Base-by-base conservation (phyloP, 306 rosid genomes). In the Aeschynomene evenia region DNA sequence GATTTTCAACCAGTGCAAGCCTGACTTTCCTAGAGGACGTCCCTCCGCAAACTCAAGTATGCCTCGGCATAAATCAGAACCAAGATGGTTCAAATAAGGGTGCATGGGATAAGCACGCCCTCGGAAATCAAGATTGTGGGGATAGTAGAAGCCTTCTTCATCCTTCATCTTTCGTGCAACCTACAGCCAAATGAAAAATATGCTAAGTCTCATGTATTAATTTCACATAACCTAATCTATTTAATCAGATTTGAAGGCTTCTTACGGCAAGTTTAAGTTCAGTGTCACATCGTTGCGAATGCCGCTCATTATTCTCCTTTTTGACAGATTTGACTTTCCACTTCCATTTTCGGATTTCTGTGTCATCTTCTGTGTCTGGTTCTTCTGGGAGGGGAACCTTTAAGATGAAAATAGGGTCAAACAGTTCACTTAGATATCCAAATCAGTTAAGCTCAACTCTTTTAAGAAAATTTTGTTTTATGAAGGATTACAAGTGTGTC, bases 41-140 rank as follows among this genome's bases (percentile, higher is more conserved):
- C 97, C 97, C 85, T 91, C 97, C 15, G 92, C 83, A 82, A 94
- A 94, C 79, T 94, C 97, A 61, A 94, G 79, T 77, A 88, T 78
- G 61, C 99, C 97, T 85, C 99, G 85, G 79, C 99, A 94, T 64
- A 91, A 56, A 83, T 94, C 99, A 34, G 99, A 94, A 74, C 99
- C 99, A 78, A 91, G 94, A 87, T 94, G 99, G 79, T 94, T 94
- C 79, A 91, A 57, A 82, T 90, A 83, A 39, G 99, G 95, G 76
- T 94, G 97, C 97, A 94, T 88, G 63, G 97, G 99, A 66, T 94
- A 94, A 20, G 99, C 97, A 74, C 99, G 97, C 23, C 99, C 99
- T 54, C 97, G 88, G 63, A 94, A 94, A 85, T 94, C 99, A 57
- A 94, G 83, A 80, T 91, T 94, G 88, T 94, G 99, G 1, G 99